Conservation (phyloP, 2,329 filamentous ascomycete genomes). For the Colletotrichum magnum region DNA sequence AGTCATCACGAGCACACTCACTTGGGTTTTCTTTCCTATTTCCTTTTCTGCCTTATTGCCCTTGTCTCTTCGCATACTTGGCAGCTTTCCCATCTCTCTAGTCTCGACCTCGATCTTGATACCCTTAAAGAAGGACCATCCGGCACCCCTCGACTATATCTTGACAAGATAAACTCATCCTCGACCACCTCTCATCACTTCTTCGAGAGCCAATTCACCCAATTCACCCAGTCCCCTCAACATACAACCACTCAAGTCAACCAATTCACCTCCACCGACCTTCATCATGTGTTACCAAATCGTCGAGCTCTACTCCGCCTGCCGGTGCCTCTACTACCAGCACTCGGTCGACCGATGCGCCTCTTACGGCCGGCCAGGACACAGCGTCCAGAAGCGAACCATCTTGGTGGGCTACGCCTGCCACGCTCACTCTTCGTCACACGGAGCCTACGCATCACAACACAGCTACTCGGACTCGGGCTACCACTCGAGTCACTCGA, state of each 20-base stretch:
- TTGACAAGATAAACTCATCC: constrained; percentile 37
- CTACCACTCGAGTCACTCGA: constrained; percentile 65
- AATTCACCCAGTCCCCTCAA: background rate
- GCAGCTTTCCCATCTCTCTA: constrained; percentile 34
- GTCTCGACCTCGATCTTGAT: constrained; percentile 14
- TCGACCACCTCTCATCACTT: constrained; percentile 14
- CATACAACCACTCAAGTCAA: background rate
- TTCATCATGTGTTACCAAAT: constrained; percentile 87
- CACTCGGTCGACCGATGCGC: constrained; percentile 89
- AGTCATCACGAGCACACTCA: constrained; percentile 42
- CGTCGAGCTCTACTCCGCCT: constrained; percentile 87
- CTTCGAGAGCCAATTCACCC: constrained; percentile 3
- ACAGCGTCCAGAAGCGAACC: constrained; percentile 79
- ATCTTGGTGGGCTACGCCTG: constrained; percentile 90
- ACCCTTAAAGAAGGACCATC: constrained; percentile 27
- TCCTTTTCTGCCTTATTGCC: constrained; percentile 46
- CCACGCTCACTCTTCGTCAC: constrained; percentile 62
- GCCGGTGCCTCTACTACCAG: constrained; percentile 89
- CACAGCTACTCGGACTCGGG: constrained; percentile 68
- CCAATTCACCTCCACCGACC: constrained; percentile 4
- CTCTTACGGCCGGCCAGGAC: constrained; percentile 80
- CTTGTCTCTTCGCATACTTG: constrained; percentile 34
- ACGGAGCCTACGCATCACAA: constrained; percentile 54
- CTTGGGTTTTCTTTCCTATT: constrained; percentile 43
- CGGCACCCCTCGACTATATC: constrained; percentile 19